Evolutionary conservation across 2,329 filamentous ascomycete genomes (phyloP), one percentile per base, ranked within the genome.

Genomic region (Pseudogymnoascus sp.): DNA sequence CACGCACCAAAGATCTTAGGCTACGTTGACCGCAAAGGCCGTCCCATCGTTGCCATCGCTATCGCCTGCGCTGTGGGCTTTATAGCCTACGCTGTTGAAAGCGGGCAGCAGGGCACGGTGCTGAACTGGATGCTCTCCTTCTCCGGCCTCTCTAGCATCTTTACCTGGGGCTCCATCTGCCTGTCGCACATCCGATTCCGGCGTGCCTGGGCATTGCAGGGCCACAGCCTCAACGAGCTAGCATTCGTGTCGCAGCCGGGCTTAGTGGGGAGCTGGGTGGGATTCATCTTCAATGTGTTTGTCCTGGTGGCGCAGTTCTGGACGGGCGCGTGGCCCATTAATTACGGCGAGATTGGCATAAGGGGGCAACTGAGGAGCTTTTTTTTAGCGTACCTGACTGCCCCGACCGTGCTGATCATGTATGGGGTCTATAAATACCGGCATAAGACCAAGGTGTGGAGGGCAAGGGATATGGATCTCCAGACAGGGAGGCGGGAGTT

Each of bases 101-200:
- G 87, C 0, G 74, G 63, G 16, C 75, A 84, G 66, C 82, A 89
- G 69, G 78, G 78, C 14, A 76, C 80, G 34, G 86, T 90, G 4
- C 89, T 96, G 67, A 82, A 84, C 70, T 96, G 93, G 92, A 84
- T 96, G 75, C 80, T 90, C 42, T 84, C 89, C 64, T 81, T 91
- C 56, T 90, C 88, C 1, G 89, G 87, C 59, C 81, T 92, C 23
- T 89, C 87, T 7, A 87, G 84, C 56, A 83, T 91, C 72, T 90
- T 93, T 77, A 92, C 88, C 5, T 93, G 90, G 90, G 85, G 82
- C 63, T 89, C 89, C 67, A 93, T 96, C 74, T 96, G 91, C 75
- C 78, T 96, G 16, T 85, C 88, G 23, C 93, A 97, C 76, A 96
- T 97, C 72, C 91, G 92, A 62, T 97, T 97, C 83, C 90, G 93